Conservation (phyloP, 345 rosid species). For the Anastatica hierochuntica region DNA sequence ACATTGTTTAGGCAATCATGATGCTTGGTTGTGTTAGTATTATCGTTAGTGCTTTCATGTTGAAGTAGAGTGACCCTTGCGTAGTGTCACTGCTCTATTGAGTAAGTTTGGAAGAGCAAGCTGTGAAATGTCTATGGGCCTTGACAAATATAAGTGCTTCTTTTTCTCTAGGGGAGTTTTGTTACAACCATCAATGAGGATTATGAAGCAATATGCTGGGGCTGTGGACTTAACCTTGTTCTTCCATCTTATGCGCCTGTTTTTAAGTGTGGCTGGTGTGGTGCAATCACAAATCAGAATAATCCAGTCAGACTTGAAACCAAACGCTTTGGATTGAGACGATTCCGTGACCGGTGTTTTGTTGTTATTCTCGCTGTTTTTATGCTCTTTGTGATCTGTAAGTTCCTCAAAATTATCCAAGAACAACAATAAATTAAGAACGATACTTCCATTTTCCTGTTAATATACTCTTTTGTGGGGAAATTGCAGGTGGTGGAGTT, state of each 20-base stretch:
- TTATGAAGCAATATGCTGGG: constrained; percentile 71
- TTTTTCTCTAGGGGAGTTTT: constrained; percentile 33
- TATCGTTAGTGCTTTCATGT: neutral
- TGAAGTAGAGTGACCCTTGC: neutral
- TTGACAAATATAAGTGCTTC: neutral
- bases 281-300: constrained; percentile 72
- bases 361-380: constrained; percentile 46
- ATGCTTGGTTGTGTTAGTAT: constrained; percentile 2
- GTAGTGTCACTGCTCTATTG: neutral
- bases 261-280: constrained; percentile 97
- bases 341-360: constrained; percentile 76
- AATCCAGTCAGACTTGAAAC: constrained; percentile 34
- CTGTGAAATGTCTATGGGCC: neutral
- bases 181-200: constrained; percentile 43
- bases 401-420: constrained; percentile 21
- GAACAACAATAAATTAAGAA: neutral
- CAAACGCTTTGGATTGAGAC: constrained; percentile 56
- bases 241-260: constrained; percentile 53
- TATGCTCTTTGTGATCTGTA: constrained; percentile 74
- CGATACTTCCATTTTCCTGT: neutral
- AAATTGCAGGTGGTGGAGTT: constrained; percentile 72
- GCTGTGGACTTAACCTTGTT: constrained; percentile 78
- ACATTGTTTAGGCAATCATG: neutral
- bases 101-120: neutral
- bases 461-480: constrained; percentile 12